These are phyloP conservation scores for Laburnicola sp. DNA, from an alignment of 2,329 filamentous ascomycete genomes.

Conservation along the genomic window DNA sequence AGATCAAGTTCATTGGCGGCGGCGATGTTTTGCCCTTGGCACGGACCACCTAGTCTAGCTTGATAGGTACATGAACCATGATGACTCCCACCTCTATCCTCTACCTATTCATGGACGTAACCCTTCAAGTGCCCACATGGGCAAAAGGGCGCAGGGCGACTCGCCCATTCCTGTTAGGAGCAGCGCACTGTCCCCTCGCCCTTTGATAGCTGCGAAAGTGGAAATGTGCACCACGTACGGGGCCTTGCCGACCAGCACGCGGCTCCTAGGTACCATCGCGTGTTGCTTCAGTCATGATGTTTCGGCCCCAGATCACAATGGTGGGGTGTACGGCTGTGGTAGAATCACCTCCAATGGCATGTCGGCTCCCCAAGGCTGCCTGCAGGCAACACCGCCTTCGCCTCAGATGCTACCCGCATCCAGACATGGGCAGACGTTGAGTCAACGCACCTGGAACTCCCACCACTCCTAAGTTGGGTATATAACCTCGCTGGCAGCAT, in stretches of 20 bases:
- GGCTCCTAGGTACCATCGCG: too few relatives aligned
- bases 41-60: too few relatives aligned
- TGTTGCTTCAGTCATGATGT: background rate
- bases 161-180: too few relatives aligned
- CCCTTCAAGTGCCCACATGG: too few relatives aligned
- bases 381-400: constrained; percentile 30
- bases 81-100: too few relatives aligned
- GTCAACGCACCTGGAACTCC: constrained; percentile 15
- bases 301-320: background rate
- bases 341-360: constrained; percentile 23
- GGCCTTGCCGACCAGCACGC: too few relatives aligned
- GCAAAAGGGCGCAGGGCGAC: too few relatives aligned
- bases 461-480: background rate
- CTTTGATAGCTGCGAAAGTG: constrained; percentile 23
- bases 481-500: background rate
- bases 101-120: too few relatives aligned
- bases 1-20: constrained; percentile 37
- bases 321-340: constrained; percentile 5
- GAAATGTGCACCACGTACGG: too few relatives aligned
- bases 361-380: constrained; percentile 26
- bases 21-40: constrained; percentile 22
- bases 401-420: constrained; percentile 4
- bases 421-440: constrained; percentile 24
- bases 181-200: background rate
- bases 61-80: too few relatives aligned